Percentiles rank a stretch among this genome's conserved stretches.
Conservation (phyloP, 1,284 basidiomycete genomes). For the Austropuccinia psidii region DNA sequence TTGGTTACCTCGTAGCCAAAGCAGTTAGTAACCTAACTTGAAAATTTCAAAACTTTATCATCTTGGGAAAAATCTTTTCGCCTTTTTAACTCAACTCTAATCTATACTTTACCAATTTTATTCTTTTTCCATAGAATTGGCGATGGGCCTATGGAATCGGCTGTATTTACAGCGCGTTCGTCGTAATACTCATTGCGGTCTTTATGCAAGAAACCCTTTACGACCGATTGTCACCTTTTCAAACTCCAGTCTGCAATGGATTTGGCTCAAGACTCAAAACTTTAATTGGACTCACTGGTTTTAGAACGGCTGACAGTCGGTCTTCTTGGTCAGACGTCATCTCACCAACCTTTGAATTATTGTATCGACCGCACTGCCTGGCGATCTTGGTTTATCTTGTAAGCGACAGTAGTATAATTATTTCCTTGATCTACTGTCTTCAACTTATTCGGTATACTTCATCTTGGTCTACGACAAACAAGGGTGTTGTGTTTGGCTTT, state of each 20-base stretch:
- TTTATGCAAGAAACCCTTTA: conserved; percentile 64
- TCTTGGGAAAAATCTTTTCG: no score
- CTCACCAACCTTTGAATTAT: conserved; percentile 53
- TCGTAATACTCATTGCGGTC: conserved; percentile 56
- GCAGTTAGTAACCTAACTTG: background rate
- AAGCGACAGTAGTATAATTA: background rate
- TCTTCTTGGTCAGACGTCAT: conserved; percentile 54
- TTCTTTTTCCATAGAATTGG: conserved; percentile 58
- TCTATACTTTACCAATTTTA: no score
- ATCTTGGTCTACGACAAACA: background rate
- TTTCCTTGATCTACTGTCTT: conserved; percentile 46
- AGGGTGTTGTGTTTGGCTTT: conserved; percentile 56
- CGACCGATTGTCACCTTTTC: conserved; percentile 58
- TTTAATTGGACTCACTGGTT: conserved; percentile 60
- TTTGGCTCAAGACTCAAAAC: conserved; percentile 58
- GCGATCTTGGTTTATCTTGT: conserved; percentile 58
- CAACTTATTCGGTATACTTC: background rate
- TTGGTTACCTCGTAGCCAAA: conserved; percentile 30
- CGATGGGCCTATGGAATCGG: conserved; percentile 65
- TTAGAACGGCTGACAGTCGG: conserved; percentile 58
- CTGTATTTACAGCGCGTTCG: conserved; percentile 56
- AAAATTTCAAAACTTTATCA: no score
- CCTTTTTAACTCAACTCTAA: no score
- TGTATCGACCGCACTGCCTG: conserved; percentile 61
- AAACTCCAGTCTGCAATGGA: conserved; percentile 51